Conservation (phyloP, 495 filamentous ascomycete species). For the Trichoderma parareesei region DNA sequence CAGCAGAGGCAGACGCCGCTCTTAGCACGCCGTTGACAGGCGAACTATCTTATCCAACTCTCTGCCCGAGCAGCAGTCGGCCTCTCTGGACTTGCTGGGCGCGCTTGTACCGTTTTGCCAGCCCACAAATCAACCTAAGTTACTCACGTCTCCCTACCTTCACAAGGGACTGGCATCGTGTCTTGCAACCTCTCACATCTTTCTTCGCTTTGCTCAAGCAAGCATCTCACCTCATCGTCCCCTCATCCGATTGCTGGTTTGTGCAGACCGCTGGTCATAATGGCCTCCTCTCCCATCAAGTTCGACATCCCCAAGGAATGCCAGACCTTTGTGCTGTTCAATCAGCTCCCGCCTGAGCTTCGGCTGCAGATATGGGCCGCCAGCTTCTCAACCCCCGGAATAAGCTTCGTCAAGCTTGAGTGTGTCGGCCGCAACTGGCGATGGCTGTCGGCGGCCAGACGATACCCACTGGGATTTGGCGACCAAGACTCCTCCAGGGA, state of each 20-base stretch:
- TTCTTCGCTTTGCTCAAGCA: background rate
- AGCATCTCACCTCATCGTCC: background rate
- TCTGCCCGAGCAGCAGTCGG: background rate
- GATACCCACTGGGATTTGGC: background rate
- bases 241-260: background rate
- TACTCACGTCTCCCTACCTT: background rate
- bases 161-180: too few species aligned
- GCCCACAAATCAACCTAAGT: background rate
- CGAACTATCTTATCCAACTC: background rate
- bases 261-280: background rate
- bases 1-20: slow-evolving; percentile 4
- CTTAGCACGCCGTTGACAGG: background rate
- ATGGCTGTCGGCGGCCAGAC: background rate
- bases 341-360: slow-evolving; percentile 21
- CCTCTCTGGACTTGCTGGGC: background rate
- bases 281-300: background rate
- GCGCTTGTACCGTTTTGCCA: background rate
- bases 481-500: background rate
- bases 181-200: background rate
- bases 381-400: slow-evolving; percentile 21
- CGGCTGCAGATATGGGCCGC: slow-evolving; percentile 22
- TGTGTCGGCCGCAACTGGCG: slow-evolving; percentile 6
- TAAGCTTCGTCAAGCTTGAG: slow-evolving; percentile 25
- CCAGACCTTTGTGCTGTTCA: slow-evolving; percentile 19
- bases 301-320: slow-evolving; percentile 10